Percentiles rank a stretch among this genome's conserved stretches.
Conservation (phyloP, 1,284 basidiomycete genomes). For the Heterobasidion parviporum region DNA sequence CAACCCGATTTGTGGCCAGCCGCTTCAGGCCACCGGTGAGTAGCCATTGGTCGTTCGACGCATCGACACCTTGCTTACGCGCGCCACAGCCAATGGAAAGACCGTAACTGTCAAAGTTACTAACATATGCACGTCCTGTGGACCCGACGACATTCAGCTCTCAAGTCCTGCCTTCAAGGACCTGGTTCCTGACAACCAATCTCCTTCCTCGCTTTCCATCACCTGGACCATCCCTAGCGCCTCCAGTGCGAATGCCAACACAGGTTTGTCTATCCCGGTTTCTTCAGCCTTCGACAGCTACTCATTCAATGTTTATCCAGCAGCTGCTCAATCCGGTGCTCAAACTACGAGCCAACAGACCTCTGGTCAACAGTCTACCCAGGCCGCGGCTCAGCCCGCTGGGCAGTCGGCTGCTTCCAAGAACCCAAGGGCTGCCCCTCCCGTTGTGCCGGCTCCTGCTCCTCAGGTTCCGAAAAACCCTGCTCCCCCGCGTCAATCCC, state of each 20-base stretch:
- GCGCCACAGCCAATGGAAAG: neutral
- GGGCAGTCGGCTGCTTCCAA: too few relatives aligned
- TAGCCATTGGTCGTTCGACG: neutral
- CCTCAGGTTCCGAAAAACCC: neutral
- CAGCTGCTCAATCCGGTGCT: neutral
- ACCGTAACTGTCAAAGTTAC: neutral
- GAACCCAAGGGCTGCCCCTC: too few relatives aligned
- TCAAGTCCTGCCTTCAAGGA: neutral
- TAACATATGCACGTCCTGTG: neutral
- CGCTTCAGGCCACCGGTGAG: neutral
- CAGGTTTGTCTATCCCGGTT: too few relatives aligned
- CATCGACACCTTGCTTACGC: too few relatives aligned
- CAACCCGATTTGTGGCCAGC: neutral
- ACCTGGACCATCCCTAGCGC: neutral
- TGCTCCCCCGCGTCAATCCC: neutral
- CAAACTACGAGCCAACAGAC: neutral
- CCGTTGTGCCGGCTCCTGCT: neutral
- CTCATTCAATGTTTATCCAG: neutral
- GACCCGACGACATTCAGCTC: neutral
- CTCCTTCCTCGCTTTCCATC: neutral
- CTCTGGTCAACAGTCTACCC: too few relatives aligned
- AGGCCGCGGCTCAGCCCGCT: too few relatives aligned
- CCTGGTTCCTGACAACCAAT: neutral
- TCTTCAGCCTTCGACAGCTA: too few relatives aligned
- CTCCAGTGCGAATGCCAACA: too few relatives aligned